Evolutionary conservation across 202 grass and related monocot genomes (phyloP), one percentile per base, ranked within the genome.

Genomic region (Setaria italica): DNA sequence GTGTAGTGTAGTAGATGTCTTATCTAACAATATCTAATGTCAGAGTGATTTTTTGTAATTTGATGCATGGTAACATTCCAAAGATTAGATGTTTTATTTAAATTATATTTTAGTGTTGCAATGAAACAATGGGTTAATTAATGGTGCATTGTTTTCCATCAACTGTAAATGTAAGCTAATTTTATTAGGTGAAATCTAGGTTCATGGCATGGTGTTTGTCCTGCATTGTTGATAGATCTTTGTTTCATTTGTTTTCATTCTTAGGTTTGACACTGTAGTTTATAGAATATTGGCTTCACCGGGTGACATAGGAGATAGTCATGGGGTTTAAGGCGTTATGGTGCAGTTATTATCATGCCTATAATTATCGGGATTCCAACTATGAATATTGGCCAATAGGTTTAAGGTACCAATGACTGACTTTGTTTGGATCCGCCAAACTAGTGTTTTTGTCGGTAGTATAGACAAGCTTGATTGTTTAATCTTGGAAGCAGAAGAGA

Each of bases 331-430:
- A 41, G 21, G 4, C n/a, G 7, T 25, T 20, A 37, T 70, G 20
- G 46, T 60, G 41, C 50, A 19, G 25, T 68, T 29, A 68, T 34
- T 12, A 6, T 49, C 19, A 15, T 37, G 42, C 16, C 57, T 49
- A 78, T 85, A 41, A 20, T 85, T 70, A 12, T 46, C 16, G 50
- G 74, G 16, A 85, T 16, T 78, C 41, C 62, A 25, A 29, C 42
- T 48, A 60, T n/a, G 1, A 67, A 41, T 35, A 34, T 19, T 66
- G 33, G 2, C 6, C 10, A n/a, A 35, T 80, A 67, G 68, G 41
- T 35, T 80, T 68, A 41, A 53, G 48, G 16, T 19, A 4, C 9
- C 6, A 46, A 37, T 50, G 32, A 65, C 13, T 50, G 32, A 65
- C 13, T 74, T 25, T 7, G 11, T 41, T 25, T 25, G 47, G 21